phyloP scores from a whole-genome alignment of 2,329 filamentous ascomycete genomes.

The Tolypocladium pustulatum region DNA sequence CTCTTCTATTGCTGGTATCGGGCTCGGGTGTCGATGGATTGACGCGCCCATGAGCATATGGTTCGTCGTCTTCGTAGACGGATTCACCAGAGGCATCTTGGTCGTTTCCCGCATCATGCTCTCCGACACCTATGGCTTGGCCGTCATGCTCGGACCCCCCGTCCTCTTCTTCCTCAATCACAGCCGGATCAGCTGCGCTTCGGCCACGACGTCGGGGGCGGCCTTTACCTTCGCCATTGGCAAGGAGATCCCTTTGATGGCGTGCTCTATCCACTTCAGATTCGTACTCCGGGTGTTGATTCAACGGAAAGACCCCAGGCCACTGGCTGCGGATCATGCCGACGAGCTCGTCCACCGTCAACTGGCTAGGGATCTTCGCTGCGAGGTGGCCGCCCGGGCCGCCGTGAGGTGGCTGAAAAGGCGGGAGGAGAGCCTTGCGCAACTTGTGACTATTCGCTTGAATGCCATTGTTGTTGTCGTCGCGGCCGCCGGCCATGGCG shows the following conservation, averaged over 20 bases:
- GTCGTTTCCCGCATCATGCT: background rate
- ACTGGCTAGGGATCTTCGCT: background rate
- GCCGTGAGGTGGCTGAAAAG: background rate
- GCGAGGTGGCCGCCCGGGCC: background rate
- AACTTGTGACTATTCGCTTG: background rate
- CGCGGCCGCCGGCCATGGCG: constrained; percentile 2
- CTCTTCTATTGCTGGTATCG: too few species aligned
- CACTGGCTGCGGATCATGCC: background rate
- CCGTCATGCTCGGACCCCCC: constrained; percentile 1
- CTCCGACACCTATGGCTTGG: background rate
- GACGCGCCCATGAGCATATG: background rate
- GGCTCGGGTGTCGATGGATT: background rate
- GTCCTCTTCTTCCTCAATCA: background rate
- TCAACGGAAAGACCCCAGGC: background rate
- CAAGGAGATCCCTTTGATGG: background rate
- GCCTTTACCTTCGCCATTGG: background rate
- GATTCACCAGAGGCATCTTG: constrained; percentile 7
- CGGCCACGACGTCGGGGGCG: background rate
- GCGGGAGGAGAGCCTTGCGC: background rate
- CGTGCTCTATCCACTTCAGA: background rate
- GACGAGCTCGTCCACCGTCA: background rate
- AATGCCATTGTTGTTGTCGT: constrained; percentile 3
- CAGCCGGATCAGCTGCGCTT: background rate
- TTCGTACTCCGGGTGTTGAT: background rate
- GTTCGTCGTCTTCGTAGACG: background rate